phyloP scores from a whole-genome alignment of 768 basidiomycete species.

The Mycena leptocephala region DNA sequence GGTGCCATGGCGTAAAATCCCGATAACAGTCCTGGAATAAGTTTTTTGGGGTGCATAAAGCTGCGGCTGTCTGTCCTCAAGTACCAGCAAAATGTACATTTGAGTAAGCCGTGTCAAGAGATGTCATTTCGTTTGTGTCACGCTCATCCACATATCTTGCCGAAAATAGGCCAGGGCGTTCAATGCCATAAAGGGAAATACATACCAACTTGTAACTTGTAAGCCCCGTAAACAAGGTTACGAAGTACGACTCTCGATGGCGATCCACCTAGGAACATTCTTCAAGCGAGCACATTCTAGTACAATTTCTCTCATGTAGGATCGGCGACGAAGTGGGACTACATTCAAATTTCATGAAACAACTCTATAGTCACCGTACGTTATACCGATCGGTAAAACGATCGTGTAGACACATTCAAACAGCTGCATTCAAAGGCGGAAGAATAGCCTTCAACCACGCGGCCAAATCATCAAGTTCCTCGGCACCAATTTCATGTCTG shows the following conservation, averaged over 20 bases:
- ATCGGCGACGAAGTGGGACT: neutral
- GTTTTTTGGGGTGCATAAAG: no score
- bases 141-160: neutral
- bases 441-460: neutral
- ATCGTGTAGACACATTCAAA: no score
- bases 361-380: no score
- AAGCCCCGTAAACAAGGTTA: neutral
- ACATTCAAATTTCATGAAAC: no score
- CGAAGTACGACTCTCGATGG: neutral
- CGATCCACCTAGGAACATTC: no score
- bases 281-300: no score
- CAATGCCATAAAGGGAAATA: neutral
- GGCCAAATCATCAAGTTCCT: neutral
- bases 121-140: neutral
- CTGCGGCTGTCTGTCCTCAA: neutral
- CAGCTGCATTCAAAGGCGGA: neutral
- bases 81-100: neutral
- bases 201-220: no score
- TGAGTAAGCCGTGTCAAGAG: neutral
- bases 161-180: neutral
- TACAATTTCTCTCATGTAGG: neutral
- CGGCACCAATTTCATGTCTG: neutral
- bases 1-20: constrained; percentile 8
- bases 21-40: neutral
- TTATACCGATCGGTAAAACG: no score